These are phyloP conservation scores for Darksidea phi DNA, from an alignment of 495 filamentous ascomycete species.

Conservation along the genomic window DNA sequence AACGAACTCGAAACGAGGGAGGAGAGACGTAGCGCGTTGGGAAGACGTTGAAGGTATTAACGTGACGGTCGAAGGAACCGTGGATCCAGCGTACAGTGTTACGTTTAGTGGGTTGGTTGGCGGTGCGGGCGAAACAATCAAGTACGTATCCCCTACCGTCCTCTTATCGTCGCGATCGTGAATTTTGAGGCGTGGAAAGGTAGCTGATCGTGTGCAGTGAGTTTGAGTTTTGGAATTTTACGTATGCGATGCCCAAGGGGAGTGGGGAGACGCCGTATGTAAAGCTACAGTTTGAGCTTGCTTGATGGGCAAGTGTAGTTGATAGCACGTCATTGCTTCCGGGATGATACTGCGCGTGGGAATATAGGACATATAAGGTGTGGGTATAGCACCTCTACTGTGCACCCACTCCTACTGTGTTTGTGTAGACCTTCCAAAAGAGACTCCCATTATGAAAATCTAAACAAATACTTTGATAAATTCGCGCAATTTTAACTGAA, in stretches of 20 bases:
- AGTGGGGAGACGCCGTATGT: conserved; percentile 11
- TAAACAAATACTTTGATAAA: too few relatives aligned
- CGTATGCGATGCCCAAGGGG: conserved; percentile 12
- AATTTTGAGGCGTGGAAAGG: background rate
- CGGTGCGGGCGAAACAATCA: conserved; percentile 12
- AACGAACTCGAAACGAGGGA: conserved; percentile 15
- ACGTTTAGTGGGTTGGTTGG: conserved; percentile 22
- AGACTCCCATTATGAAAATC: too few relatives aligned
- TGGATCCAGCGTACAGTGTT: conserved; percentile 9
- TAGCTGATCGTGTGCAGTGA: conserved; percentile 5
- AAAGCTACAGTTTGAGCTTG: conserved; percentile 9
- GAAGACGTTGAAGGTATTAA: conserved; percentile 16
- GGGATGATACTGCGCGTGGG: too few relatives aligned
- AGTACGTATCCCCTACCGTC: conserved; percentile 8
- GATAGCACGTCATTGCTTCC: too few relatives aligned
- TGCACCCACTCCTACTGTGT: too few relatives aligned
- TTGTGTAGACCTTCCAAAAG: too few relatives aligned
- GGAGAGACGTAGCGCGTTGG: conserved; percentile 21
- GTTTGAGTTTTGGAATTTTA: conserved; percentile 30
- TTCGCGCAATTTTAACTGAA: too few relatives aligned
- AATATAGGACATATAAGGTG: too few relatives aligned
- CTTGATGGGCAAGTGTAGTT: too few relatives aligned
- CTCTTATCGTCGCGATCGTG: too few relatives aligned
- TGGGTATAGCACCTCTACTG: too few relatives aligned
- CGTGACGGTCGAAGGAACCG: conserved; percentile 7